Evolutionary conservation across 2,329 filamentous ascomycete genomes (phyloP).

Genomic region (Xylariaceae sp.): DNA sequence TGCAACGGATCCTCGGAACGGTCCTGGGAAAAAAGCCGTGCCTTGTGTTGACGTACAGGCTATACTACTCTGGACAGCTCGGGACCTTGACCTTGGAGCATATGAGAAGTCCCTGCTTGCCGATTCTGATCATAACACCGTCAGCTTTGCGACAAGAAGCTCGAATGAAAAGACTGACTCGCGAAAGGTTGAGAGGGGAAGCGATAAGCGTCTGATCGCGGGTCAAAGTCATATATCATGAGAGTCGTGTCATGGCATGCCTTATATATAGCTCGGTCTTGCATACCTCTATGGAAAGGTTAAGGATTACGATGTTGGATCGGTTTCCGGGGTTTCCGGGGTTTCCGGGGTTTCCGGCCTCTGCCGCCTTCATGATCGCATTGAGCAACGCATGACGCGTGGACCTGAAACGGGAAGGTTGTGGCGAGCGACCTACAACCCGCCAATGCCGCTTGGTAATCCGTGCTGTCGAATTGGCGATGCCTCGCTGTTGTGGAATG

Average conservation of each 20-base stretch:
- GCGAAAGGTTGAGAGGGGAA: slow-evolving; percentile 2
- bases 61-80: slow-evolving; percentile 17
- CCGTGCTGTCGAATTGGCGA: slow-evolving; percentile 6
- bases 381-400: slow-evolving; percentile 2
- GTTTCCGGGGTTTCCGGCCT: too few species aligned
- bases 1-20: neutral
- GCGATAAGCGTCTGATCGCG: slow-evolving; percentile 1
- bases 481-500: neutral
- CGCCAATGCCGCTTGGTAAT: slow-evolving; percentile 9
- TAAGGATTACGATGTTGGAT: neutral
- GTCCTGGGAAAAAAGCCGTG: slow-evolving; percentile 4
- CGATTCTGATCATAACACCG: slow-evolving; percentile 1
- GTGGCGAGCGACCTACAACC: neutral
- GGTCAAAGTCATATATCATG: slow-evolving; percentile 6
- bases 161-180: slow-evolving; percentile 1
- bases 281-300: neutral
- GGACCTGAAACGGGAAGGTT: neutral
- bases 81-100: slow-evolving; percentile 16
- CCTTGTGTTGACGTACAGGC: slow-evolving; percentile 49
- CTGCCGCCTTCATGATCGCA: neutral
- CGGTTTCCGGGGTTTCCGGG: neutral
- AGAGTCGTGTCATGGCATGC: slow-evolving; percentile 6
- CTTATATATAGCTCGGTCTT: neutral
- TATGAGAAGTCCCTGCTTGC: slow-evolving; percentile 18
- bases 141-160: neutral